Conservation (phyloP, 495 filamentous ascomycete species). For the Alectoria sarmentosa region DNA sequence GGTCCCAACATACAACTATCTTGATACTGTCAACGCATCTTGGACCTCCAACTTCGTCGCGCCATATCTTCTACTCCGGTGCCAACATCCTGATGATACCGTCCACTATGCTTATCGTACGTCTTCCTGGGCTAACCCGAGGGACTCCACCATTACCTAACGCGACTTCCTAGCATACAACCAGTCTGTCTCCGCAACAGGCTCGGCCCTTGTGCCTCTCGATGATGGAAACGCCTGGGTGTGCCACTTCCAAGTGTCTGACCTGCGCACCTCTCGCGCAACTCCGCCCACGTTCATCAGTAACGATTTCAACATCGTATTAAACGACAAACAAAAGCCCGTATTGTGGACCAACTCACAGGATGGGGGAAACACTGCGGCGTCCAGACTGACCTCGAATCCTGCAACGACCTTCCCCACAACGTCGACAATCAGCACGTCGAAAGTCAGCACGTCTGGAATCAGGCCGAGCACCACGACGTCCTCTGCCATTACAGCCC, state of each 20-base stretch:
- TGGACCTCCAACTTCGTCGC: not conserved
- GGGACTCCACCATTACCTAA: not conserved
- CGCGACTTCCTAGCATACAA: not conserved
- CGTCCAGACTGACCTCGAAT: not conserved
- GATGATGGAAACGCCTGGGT: not conserved
- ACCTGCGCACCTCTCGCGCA: not conserved
- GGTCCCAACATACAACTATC: not conserved
- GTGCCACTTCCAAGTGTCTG: conserved; percentile 5
- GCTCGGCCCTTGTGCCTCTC: not conserved
- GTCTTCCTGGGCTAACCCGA: not conserved
- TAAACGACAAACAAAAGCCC: not conserved
- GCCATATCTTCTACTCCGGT: conserved; percentile 2
- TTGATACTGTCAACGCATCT: conserved; percentile 1
- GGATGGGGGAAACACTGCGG: not conserved
- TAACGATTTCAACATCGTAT: not conserved
- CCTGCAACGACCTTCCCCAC: not conserved
- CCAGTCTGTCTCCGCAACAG: not conserved
- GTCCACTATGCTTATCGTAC: conserved; percentile 5
- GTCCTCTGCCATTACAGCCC: not conserved
- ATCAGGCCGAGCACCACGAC: not conserved
- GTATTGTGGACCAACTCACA: not conserved
- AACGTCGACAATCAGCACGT: not conserved
- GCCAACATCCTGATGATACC: not conserved
- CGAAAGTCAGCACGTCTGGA: not conserved
- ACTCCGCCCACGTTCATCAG: conserved; percentile 1